These are phyloP conservation scores for Penicillium salamii DNA, from an alignment of 495 filamentous ascomycete species.

Conservation along the genomic window DNA sequence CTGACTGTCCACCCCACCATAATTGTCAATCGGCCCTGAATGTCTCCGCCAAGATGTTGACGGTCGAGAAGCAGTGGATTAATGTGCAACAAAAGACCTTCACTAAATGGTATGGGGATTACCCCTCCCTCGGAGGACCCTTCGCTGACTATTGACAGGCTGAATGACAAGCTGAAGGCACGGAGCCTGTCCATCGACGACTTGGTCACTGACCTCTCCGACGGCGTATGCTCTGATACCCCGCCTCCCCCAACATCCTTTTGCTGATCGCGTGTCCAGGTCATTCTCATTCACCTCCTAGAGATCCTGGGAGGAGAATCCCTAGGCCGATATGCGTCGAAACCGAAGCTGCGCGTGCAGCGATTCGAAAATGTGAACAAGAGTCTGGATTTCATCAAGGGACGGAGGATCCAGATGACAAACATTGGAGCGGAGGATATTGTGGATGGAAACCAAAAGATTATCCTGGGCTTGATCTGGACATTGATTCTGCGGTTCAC, in stretches of 20 bases:
- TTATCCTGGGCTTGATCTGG: constrained; percentile 96
- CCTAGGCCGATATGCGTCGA: constrained; percentile 92
- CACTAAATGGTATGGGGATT: constrained; percentile 77
- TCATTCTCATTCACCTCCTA: constrained; percentile 91
- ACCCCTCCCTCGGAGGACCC: background rate
- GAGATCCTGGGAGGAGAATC: constrained; percentile 93
- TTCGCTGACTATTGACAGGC: constrained; percentile 48
- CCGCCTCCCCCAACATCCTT: background rate
- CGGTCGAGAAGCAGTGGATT: constrained; percentile 86
- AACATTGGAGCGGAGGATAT: constrained; percentile 99
- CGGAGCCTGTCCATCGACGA: constrained; percentile 76
- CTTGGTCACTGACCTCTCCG: constrained; percentile 82
- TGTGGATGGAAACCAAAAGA: constrained; percentile 96
- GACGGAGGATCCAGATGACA: constrained; percentile 88
- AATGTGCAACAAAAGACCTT: constrained; percentile 99
- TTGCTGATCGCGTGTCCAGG: constrained; percentile 45
- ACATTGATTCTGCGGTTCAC: constrained; percentile 96
- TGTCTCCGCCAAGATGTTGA: constrained; percentile 51
- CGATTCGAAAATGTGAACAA: constrained; percentile 98
- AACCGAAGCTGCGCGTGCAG: constrained; percentile 93
- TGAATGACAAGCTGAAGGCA: constrained; percentile 87
- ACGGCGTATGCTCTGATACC: constrained; percentile 65
- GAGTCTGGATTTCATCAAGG: constrained; percentile 87
- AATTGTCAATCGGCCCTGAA: constrained; percentile 37
- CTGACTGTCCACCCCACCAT: constrained; percentile 4